These are phyloP conservation scores for Cercophora scortea DNA, from an alignment of 495 filamentous ascomycete genomes.

Conservation along the genomic window DNA sequence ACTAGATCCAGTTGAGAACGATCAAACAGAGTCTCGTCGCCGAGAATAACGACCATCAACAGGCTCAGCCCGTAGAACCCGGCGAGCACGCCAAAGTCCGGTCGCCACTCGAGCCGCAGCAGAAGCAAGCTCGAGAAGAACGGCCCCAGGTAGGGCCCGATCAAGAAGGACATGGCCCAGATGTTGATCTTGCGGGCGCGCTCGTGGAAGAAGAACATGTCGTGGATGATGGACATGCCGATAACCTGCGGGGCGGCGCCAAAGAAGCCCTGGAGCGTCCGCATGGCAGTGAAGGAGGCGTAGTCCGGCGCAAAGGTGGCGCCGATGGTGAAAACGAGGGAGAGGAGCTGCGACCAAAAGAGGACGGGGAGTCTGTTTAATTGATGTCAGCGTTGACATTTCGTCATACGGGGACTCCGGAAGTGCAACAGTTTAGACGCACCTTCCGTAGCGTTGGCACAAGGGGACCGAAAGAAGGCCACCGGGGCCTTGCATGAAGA, in stretches of 20 bases:
- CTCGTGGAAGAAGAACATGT: conserved; percentile 54
- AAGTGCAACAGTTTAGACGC: too few species aligned
- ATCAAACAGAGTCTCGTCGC: conserved; percentile 42
- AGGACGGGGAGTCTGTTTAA: conserved; percentile 36
- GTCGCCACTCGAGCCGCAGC: conserved; percentile 26
- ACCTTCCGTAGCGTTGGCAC: conserved; percentile 36
- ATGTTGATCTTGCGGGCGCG: conserved; percentile 52
- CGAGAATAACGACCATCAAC: conserved; percentile 34
- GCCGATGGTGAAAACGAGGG: conserved; percentile 38
- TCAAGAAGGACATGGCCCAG: conserved; percentile 51
- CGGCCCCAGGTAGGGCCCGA: conserved; percentile 49
- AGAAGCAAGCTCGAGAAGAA: conserved; percentile 47
- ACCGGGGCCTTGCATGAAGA: conserved; percentile 46
- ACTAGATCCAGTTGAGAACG: conserved; percentile 10
- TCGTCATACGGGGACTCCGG: too few species aligned
- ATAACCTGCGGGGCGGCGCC: conserved; percentile 35
- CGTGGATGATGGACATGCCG: conserved; percentile 52
- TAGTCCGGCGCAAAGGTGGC: conserved; percentile 38
- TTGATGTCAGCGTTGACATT: too few species aligned
- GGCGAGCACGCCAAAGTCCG: conserved; percentile 38
- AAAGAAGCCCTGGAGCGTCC: conserved; percentile 47
- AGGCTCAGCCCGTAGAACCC: conserved; percentile 39
- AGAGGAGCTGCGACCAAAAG: conserved; percentile 45
- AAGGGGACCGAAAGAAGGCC: conserved; percentile 46
- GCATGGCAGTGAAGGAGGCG: conserved; percentile 39